phyloP scores from a whole-genome alignment of 331 rosid species.

The Pyrus hybrid region DNA sequence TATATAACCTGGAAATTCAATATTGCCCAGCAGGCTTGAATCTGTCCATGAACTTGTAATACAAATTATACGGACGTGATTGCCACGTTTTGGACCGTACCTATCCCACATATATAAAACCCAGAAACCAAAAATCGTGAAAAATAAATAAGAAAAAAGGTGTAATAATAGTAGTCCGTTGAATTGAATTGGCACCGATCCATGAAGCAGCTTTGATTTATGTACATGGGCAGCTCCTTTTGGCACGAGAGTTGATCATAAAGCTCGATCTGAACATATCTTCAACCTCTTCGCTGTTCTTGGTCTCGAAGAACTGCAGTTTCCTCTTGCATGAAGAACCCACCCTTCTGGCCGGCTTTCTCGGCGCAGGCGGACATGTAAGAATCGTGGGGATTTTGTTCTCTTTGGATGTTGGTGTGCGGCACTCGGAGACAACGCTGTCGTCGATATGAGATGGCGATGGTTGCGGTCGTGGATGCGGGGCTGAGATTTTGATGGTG shows the following conservation, averaged over 20 bases:
- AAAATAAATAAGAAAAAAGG: background rate
- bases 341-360: slow-evolving; percentile 32
- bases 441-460: background rate
- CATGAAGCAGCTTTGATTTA: background rate
- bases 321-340: slow-evolving; percentile 50
- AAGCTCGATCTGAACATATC: slow-evolving; percentile 53
- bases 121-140: background rate
- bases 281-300: slow-evolving; percentile 51
- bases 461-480: slow-evolving; percentile 7
- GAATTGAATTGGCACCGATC: background rate
- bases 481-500: slow-evolving; percentile 18
- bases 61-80: slow-evolving; percentile 5
- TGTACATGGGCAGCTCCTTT: slow-evolving; percentile 58
- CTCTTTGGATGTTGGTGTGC: too few species aligned
- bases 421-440: slow-evolving; percentile 10
- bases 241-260: slow-evolving; percentile 13
- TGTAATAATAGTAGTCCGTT: slow-evolving; percentile 1
- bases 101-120: background rate
- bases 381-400: slow-evolving; percentile 12
- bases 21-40: background rate
- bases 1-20: background rate
- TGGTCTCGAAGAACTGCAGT: slow-evolving; percentile 50
- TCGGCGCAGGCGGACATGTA: slow-evolving; percentile 73
- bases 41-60: background rate
- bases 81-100: slow-evolving; percentile 2